Conservation (phyloP, 2,329 filamentous ascomycete genomes). For the Penicillium griseofulvum region DNA sequence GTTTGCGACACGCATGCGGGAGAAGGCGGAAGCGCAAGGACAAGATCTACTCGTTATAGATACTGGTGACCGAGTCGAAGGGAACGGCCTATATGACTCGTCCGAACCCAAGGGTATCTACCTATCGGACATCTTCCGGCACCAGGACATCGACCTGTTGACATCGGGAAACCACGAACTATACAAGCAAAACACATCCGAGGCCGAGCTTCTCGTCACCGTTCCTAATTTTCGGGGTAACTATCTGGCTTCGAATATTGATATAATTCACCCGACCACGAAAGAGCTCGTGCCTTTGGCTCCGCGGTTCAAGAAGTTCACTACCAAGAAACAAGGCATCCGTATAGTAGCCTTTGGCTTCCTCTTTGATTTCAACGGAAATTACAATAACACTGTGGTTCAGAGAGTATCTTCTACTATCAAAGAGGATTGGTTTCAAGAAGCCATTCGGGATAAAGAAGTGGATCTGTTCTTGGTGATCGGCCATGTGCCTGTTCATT, state of each 20-base stretch:
- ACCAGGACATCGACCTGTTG: slow-evolving; percentile 80
- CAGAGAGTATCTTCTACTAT: slow-evolving; percentile 76
- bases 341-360: slow-evolving; percentile 88
- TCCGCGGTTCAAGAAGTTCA: slow-evolving; percentile 81
- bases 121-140: slow-evolving; percentile 79
- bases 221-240: slow-evolving; percentile 77
- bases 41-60: slow-evolving; percentile 90
- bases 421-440: slow-evolving; percentile 82
- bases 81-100: slow-evolving; percentile 90
- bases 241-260: slow-evolving; percentile 89
- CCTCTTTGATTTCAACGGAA: slow-evolving; percentile 87
- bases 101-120: slow-evolving; percentile 85
- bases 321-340: slow-evolving; percentile 82
- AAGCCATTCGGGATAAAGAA: slow-evolving; percentile 73
- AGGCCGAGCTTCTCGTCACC: slow-evolving; percentile 73
- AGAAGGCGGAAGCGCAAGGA: slow-evolving; percentile 72
- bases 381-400: slow-evolving; percentile 86
- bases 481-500: slow-evolving; percentile 80
- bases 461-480: slow-evolving; percentile 83
- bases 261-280: slow-evolving; percentile 73
- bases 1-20: slow-evolving; percentile 78
- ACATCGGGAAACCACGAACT: slow-evolving; percentile 94
- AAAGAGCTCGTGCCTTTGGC: slow-evolving; percentile 73
- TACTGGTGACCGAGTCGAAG: slow-evolving; percentile 89
- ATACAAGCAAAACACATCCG: slow-evolving; percentile 75